Percentiles rank a stretch among this genome's conserved stretches.
Conservation (phyloP, 169 alveolate genomes). For the Plasmodium knowlesi region DNA sequence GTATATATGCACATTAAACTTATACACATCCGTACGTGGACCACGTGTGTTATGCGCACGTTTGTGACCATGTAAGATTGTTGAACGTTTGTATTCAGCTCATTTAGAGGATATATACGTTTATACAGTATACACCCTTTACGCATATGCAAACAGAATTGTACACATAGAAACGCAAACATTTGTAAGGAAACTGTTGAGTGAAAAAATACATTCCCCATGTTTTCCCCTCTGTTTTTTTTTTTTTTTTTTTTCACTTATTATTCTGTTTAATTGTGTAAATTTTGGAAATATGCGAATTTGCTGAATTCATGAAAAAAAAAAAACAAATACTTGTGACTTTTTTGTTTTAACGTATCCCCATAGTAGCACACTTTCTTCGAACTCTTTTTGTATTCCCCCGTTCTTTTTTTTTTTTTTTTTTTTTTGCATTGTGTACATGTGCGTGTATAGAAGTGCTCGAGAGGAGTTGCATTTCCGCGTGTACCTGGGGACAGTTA, state of each 20-base stretch:
- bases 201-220: not conserved
- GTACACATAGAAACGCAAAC: not conserved
- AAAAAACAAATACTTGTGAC: not conserved
- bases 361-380: not conserved
- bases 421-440: not conserved
- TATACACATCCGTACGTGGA: not conserved
- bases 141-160: not conserved
- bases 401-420: not conserved
- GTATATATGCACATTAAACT: not conserved
- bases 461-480: not conserved
- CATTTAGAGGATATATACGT: not conserved
- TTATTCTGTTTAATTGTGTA: not conserved
- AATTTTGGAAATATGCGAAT: not conserved
- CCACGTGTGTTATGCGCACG: not conserved
- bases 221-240: not conserved
- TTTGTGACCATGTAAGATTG: not conserved
- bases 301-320: not conserved
- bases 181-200: not conserved
- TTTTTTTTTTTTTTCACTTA: conserved; percentile 1
- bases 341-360: not conserved
- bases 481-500: not conserved
- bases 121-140: not conserved
- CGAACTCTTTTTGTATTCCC: not conserved
- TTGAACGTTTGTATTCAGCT: not conserved
- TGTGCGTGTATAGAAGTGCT: conserved; percentile 6